Evolutionary conservation across 257 asterid genomes (phyloP).

Genomic region (Scutellaria baicalensis): DNA sequence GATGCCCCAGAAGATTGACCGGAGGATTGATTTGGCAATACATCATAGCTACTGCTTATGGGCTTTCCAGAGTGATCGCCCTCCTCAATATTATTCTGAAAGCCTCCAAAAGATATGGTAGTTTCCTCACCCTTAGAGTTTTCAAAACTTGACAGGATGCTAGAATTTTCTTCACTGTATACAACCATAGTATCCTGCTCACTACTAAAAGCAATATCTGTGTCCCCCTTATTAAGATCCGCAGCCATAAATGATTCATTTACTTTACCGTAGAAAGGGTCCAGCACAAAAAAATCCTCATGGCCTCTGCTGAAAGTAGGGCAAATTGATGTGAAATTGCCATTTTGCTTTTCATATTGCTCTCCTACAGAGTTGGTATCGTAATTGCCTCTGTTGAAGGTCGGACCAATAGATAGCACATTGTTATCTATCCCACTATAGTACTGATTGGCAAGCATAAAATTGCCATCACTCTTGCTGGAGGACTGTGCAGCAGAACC

Average conservation of each 20-base stretch:
- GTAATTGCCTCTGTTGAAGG: conserved; percentile 28
- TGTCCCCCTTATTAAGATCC: conserved; percentile 27
- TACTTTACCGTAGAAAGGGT: conserved; percentile 30
- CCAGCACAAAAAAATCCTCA: conserved; percentile 27
- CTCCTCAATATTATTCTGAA: conserved; percentile 28
- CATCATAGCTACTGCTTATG: conserved; percentile 26
- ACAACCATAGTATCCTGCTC: conserved; percentile 29
- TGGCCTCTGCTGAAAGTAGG: conserved; percentile 27
- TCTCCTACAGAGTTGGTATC: conserved; percentile 20
- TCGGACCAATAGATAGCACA: conserved; percentile 28
- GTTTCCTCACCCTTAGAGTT: conserved; percentile 32
- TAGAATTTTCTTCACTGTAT: conserved; percentile 31
- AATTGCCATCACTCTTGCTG: conserved; percentile 25
- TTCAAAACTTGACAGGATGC: conserved; percentile 33
- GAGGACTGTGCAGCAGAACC: conserved; percentile 34
- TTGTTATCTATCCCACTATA: conserved; percentile 20
- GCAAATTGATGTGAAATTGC: conserved; percentile 25
- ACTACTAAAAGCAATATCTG: conserved; percentile 5
- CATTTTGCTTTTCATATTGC: conserved; percentile 27
- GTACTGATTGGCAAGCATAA: conserved; percentile 33
- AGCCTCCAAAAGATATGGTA: conserved; percentile 51
- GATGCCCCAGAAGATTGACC: conserved; percentile 25
- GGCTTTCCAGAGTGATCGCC: conserved; percentile 30
- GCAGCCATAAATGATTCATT: conserved; percentile 25
- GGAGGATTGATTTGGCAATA: conserved; percentile 34